phyloP scores from a whole-genome alignment of 208 protist species.

The Phytomonas sp. region DNA sequence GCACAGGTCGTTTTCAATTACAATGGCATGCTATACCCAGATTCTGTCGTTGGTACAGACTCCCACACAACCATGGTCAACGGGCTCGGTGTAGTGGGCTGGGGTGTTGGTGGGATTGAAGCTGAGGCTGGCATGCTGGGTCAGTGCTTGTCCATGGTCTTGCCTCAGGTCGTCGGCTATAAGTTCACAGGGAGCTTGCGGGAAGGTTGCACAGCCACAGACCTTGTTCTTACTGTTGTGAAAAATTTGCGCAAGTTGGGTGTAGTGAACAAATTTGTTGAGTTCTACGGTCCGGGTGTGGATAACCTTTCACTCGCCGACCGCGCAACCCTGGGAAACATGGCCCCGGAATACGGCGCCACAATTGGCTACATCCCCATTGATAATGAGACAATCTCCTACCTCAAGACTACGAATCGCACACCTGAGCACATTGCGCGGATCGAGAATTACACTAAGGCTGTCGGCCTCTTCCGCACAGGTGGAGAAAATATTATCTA shows the following conservation, averaged over 20 bases:
- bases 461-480: slow-evolving; percentile 78
- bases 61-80: slow-evolving; percentile 97
- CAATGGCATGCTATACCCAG: slow-evolving; percentile 92
- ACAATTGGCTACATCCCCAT: slow-evolving; percentile 95
- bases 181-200: slow-evolving; percentile 88
- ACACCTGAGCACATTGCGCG: slow-evolving; percentile 65
- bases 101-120: slow-evolving; percentile 97
- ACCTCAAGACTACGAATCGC: slow-evolving; percentile 87
- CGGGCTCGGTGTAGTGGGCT: slow-evolving; percentile 92
- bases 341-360: slow-evolving; percentile 96
- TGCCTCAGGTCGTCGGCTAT: slow-evolving; percentile 94
- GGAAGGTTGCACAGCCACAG: slow-evolving; percentile 91
- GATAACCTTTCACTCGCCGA: slow-evolving; percentile 88
- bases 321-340: slow-evolving; percentile 94
- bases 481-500: slow-evolving; percentile 79
- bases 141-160: slow-evolving; percentile 92
- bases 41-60: slow-evolving; percentile 95
- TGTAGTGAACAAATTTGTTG: slow-evolving; percentile 96
- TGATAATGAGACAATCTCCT: slow-evolving; percentile 90
- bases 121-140: slow-evolving; percentile 95
- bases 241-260: slow-evolving; percentile 90
- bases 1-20: slow-evolving; percentile 92
- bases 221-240: slow-evolving; percentile 94
- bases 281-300: slow-evolving; percentile 95
- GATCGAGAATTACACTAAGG: slow-evolving; percentile 90